Evolutionary conservation across 2,329 filamentous ascomycete genomes (phyloP).

Genomic region (Juglanconis juglandina): DNA sequence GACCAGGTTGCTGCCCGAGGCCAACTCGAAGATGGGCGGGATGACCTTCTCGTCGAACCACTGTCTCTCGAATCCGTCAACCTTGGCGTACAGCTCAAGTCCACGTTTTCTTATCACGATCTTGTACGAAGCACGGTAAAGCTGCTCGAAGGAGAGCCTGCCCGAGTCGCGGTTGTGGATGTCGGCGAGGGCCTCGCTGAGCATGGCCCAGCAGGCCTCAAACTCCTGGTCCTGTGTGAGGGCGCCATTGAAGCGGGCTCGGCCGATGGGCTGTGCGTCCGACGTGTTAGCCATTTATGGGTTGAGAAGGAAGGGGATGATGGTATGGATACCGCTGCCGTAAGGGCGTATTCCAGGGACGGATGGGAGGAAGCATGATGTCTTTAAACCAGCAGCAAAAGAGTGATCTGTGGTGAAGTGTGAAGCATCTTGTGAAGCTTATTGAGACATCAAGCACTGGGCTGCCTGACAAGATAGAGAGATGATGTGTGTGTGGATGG

Average conservation of each 20-base stretch:
- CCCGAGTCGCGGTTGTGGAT: slow-evolving; percentile 94
- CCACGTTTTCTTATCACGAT: slow-evolving; percentile 88
- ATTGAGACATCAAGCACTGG: too few species aligned
- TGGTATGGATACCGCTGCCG: not conserved
- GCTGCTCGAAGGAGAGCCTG: slow-evolving; percentile 85
- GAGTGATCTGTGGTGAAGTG: too few species aligned
- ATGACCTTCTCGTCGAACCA: slow-evolving; percentile 78
- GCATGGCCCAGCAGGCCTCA: slow-evolving; percentile 76
- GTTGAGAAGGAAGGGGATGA: not conserved
- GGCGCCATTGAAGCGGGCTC: not conserved
- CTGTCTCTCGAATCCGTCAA: slow-evolving; percentile 74
- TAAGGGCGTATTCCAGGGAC: too few species aligned
- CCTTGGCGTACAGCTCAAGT: slow-evolving; percentile 72
- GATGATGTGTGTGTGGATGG: too few species aligned
- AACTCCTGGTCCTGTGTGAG: slow-evolving; percentile 67
- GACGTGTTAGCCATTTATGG: slow-evolving; percentile 15
- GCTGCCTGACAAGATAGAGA: too few species aligned
- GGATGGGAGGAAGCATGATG: too few species aligned
- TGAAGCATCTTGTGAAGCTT: too few species aligned
- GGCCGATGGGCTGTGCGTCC: slow-evolving; percentile 24
- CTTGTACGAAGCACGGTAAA: slow-evolving; percentile 92
- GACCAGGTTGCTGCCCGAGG: slow-evolving; percentile 63
- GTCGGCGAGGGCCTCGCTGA: slow-evolving; percentile 74
- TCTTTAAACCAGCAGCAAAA: too few species aligned
- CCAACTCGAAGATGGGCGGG: slow-evolving; percentile 64